phyloP scores from a whole-genome alignment of 768 basidiomycete species.

The Suillus placidus region DNA sequence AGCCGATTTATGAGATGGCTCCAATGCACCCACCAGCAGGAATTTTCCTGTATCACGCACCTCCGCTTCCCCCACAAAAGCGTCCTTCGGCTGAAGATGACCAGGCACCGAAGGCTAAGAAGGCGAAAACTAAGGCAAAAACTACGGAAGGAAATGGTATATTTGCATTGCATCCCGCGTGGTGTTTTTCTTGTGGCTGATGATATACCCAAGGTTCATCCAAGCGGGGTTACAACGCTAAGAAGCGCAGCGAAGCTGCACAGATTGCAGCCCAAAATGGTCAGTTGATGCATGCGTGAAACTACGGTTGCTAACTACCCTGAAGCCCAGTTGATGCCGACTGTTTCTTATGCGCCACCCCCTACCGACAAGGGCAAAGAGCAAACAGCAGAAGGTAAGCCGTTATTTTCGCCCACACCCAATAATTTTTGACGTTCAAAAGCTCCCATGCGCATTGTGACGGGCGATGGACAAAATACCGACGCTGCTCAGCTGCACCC shows the following conservation, averaged over 20 bases:
- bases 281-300: constrained; percentile 31
- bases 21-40: constrained; percentile 33
- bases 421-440: constrained; percentile 10
- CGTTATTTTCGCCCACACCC: constrained; percentile 6
- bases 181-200: constrained; percentile 20
- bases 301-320: constrained; percentile 20
- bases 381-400: constrained; percentile 42
- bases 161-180: constrained; percentile 16
- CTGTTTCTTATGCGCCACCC: constrained; percentile 44
- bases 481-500: constrained; percentile 47
- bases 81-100: constrained; percentile 42
- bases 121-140: constrained; percentile 44
- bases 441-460: constrained; percentile 35
- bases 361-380: constrained; percentile 49
- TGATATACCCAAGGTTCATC: constrained; percentile 38
- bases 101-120: constrained; percentile 49
- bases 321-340: constrained; percentile 49
- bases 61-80: constrained; percentile 36
- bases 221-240: constrained; percentile 69
- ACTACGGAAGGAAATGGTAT: constrained; percentile 36
- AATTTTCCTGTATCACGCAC: constrained; percentile 33
- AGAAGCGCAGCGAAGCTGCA: constrained; percentile 73
- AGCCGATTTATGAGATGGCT: constrained; percentile 37
- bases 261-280: constrained; percentile 68
- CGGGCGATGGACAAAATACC: constrained; percentile 31